These are phyloP conservation scores for Ilex aquifolium DNA, from an alignment of 257 asterid genomes.

Conservation along the genomic window DNA sequence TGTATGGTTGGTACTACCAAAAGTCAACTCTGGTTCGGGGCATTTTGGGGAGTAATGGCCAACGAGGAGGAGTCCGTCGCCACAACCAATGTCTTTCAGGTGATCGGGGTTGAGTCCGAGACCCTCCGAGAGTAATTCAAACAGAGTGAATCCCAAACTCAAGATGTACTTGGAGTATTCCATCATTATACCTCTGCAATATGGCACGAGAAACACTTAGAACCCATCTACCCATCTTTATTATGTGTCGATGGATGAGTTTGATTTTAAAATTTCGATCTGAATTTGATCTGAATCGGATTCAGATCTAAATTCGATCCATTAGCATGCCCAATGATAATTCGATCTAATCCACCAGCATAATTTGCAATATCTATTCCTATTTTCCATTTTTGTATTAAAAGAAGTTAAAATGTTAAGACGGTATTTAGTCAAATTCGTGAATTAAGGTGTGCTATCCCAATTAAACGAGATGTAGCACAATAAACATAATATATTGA, in stretches of 20 bases:
- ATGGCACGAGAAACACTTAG: neutral
- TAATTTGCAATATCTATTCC: too few relatives aligned
- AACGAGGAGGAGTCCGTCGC: conserved; percentile 15
- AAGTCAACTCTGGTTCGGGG: conserved; percentile 44
- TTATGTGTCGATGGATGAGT: too few relatives aligned
- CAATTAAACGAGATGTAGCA: neutral
- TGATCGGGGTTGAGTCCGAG: conserved; percentile 28
- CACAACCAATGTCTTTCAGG: conserved; percentile 35
- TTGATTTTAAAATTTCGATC: too few relatives aligned
- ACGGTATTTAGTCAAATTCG: too few relatives aligned
- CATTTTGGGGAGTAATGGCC: conserved; percentile 49
- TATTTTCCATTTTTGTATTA: too few relatives aligned
- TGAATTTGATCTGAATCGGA: too few relatives aligned
- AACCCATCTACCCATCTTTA: too few relatives aligned
- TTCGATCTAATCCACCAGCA: too few relatives aligned
- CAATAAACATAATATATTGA: neutral
- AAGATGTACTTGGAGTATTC: conserved; percentile 30
- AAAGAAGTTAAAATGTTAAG: too few relatives aligned
- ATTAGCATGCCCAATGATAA: too few relatives aligned
- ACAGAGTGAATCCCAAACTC: conserved; percentile 24
- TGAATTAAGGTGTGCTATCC: neutral
- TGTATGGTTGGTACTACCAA: conserved; percentile 25
- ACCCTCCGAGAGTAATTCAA: conserved; percentile 34
- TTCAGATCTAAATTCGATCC: too few relatives aligned
- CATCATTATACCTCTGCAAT: conserved; percentile 20